Conservation (phyloP, 768 basidiomycete genomes). For the Pholiota conissans region DNA sequence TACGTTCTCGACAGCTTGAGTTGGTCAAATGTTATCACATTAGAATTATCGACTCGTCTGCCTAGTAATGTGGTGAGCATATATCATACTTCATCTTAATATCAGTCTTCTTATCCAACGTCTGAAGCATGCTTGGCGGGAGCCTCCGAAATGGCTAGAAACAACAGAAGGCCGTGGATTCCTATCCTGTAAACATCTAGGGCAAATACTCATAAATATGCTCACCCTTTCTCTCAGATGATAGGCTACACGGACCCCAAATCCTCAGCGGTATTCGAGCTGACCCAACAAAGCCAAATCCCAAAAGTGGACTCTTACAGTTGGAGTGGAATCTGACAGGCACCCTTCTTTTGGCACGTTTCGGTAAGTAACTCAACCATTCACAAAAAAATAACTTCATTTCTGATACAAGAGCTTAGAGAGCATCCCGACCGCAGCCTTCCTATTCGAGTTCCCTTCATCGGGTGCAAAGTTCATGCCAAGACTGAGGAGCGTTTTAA, state of each 20-base stretch:
- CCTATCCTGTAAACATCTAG: conserved; percentile 62
- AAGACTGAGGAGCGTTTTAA: conserved; percentile 61
- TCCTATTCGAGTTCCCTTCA: conserved; percentile 74
- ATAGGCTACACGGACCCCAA: conserved; percentile 58
- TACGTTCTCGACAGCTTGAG: conserved; percentile 73
- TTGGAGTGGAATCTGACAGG: conserved; percentile 84
- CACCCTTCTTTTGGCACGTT: conserved; percentile 69
- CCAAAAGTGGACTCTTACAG: conserved; percentile 68
- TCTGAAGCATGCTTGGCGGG: conserved; percentile 76
- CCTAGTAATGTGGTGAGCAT: conserved; percentile 54
- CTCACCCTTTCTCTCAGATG: conserved; percentile 43
- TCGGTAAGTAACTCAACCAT: conserved; percentile 57
- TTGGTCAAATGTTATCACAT: conserved; percentile 66
- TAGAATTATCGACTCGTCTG: conserved; percentile 63
- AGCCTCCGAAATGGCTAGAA: conserved; percentile 84
- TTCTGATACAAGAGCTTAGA: conserved; percentile 39
- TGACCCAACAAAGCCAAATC: conserved; percentile 62
- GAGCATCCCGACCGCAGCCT: conserved; percentile 58
- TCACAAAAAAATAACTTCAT: neutral
- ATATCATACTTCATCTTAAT: neutral
- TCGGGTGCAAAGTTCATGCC: conserved; percentile 59
- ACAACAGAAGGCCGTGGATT: conserved; percentile 84
- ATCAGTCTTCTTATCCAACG: neutral
- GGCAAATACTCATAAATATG: neutral
- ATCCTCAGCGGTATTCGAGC: conserved; percentile 47